Base-by-base conservation (phyloP, 768 basidiomycete species). In the Leccinum fibrillosum region DNA sequence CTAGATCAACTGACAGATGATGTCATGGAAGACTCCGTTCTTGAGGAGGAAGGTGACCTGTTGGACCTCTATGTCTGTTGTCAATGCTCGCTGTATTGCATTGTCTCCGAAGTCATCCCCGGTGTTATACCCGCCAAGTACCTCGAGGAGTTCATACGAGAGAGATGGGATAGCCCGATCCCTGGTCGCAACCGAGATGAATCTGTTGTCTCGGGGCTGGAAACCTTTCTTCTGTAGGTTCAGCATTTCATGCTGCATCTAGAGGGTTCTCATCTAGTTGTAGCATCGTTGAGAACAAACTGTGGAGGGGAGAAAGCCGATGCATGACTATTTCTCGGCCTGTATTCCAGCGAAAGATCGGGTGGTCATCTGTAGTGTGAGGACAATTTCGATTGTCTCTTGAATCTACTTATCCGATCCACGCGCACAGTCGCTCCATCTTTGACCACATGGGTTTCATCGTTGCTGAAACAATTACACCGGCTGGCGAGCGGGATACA, bases 1-100 rank as follows among this genome's bases (percentile, higher is more conserved):
- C 55, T 67, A 39, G 61, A 59, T 19, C 56, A 59, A 30, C 59
- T 69, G 26, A 62, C 63, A 17, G 74, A 74, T 17, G 75, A 69
- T 53, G 60, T 63, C 50, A 72, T 66, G 58, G 73, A 74, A n/a
- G 72, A 76, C 15, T 48, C 56, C 15, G 59, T 58, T 37, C 61
- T 70, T 19, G 63, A 65, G 28, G 75, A 76, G 37, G 78, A 80
- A 62, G 85, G 82, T 23, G 82, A 79, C 57, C 70, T 89, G 28
- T 74, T 93, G 44, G 90, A 93, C 70, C 77, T 92, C 28, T 93
- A 89, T 66, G 76, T 92, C 48, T 94, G 92, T 69, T 93, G 92
- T 66, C 91, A 92, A 66, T 94, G 92, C 70, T 86, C 85, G 23
- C 72, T 88, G 61, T 89, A 87, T 66, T 84, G 86, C 63, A 77